phyloP scores from a whole-genome alignment of 495 filamentous ascomycete genomes.

The Haplographium delicatum region DNA sequence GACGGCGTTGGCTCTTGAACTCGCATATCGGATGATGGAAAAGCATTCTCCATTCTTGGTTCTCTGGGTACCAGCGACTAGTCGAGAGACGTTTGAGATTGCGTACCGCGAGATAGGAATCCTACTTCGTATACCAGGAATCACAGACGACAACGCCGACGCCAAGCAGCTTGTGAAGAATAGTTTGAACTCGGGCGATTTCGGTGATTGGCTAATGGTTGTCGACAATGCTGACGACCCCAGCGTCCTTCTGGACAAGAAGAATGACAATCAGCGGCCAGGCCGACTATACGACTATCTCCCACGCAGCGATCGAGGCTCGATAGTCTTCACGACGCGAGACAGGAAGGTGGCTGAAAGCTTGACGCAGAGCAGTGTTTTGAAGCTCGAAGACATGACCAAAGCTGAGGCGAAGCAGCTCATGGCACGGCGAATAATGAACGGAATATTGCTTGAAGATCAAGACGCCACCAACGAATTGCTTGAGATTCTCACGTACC shows the following conservation, averaged over 20 bases:
- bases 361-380: slow-evolving; percentile 13
- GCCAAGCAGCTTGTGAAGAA: slow-evolving; percentile 17
- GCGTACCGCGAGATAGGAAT: slow-evolving; percentile 37
- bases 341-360: slow-evolving; percentile 5
- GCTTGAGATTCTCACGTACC: slow-evolving; percentile 14
- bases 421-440: slow-evolving; percentile 20
- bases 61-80: slow-evolving; percentile 44
- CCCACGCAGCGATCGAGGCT: slow-evolving; percentile 25
- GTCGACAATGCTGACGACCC: slow-evolving; percentile 32
- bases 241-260: background rate
- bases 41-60: slow-evolving; percentile 35
- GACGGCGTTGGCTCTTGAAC: slow-evolving; percentile 36
- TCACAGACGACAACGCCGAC: slow-evolving; percentile 17
- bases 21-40: slow-evolving; percentile 31
- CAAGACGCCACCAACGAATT: background rate
- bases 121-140: slow-evolving; percentile 18
- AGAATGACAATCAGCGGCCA: background rate
- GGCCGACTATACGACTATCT: slow-evolving; percentile 19
- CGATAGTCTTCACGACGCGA: slow-evolving; percentile 33
- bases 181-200: slow-evolving; percentile 13
- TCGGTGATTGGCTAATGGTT: slow-evolving; percentile 29
- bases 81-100: slow-evolving; percentile 37
- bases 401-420: slow-evolving; percentile 22
- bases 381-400: slow-evolving; percentile 29
- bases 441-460: slow-evolving; percentile 7